These are phyloP conservation scores for Trichophyton simii DNA, from an alignment of 2,329 filamentous ascomycete genomes.

Conservation along the genomic window DNA sequence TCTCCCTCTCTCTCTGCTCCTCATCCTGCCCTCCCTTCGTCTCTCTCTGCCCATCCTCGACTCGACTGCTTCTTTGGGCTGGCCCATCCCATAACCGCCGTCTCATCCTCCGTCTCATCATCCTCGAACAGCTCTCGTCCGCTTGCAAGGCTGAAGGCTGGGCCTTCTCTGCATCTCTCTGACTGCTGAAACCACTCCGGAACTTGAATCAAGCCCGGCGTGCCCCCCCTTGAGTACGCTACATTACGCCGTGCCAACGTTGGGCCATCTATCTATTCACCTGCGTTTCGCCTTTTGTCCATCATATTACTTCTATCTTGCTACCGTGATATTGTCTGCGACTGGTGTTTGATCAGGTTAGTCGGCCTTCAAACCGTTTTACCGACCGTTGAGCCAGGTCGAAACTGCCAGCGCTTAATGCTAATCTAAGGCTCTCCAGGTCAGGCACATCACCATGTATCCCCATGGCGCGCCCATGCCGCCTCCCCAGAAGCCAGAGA, in stretches of 20 bases:
- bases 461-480: constrained; percentile 70
- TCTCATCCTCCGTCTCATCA: constrained; percentile 10
- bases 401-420: neutral
- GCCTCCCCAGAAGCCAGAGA: constrained; percentile 90
- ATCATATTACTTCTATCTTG: neutral
- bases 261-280: constrained; percentile 6
- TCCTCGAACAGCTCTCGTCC: constrained; percentile 7
- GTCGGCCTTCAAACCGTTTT: neutral
- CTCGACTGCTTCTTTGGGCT: constrained; percentile 9
- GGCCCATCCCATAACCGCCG: constrained; percentile 13
- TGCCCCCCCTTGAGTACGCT: neutral
- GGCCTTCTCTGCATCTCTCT: constrained; percentile 3
- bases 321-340: neutral
- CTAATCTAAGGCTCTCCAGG: neutral
- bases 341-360: constrained; percentile 3
- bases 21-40: constrained; percentile 2
- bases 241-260: neutral
- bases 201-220: neutral
- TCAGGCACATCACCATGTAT: constrained; percentile 49
- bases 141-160: constrained; percentile 4
- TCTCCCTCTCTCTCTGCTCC: constrained; percentile 7
- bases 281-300: constrained; percentile 14
- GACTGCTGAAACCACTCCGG: neutral
- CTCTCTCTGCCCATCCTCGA: constrained; percentile 8
- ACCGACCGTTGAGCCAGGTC: neutral